Base-by-base conservation (phyloP, 2,329 filamentous ascomycete genomes). In the Tolypocladium nubicola region DNA sequence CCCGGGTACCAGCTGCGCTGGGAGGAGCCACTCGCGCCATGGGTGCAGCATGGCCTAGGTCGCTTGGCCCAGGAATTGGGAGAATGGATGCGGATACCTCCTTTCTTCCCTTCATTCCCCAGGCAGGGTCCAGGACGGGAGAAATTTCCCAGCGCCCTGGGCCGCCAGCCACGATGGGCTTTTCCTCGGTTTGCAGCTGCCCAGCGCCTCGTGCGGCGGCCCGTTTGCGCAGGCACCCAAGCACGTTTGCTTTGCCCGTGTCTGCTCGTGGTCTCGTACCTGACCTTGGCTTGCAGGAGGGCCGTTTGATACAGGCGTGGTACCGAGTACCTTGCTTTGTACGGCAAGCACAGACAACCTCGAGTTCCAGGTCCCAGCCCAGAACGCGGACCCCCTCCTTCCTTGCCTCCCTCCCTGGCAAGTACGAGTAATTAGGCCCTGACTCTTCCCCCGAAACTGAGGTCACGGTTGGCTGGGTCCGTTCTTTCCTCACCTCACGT, bases 131-230 rank as follows among this genome's bases (percentile, higher is more conserved):
- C 52, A 56, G 57, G 52, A 41, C 35, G 55, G 33, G 38, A 53
- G 53, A 50, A 61, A 58, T 58, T 56, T 59, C 56, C 59, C 57
- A 52, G 54, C 50, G 54, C 37, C 39, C 56, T 56, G 59, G 59
- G 50, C 56, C 39, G 43, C 41, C 56, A n/a, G 54, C 41, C 39
- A 56, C 43, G 53, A 41, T 49, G 56, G 52, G 45, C 43, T 58
- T 54, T 50, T 37, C 50, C 52, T 39, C 33, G 30, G 39, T 14
- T 38, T 53, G 52, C 30, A 21, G 47, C 47, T 11, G 47, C 30
- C 47, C 45, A 37, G 47, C 14, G 47, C 47, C 30, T 52, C 47
- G 14, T 52, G 19, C 30, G 21, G 19, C 30, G 21, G 47, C 30
- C 47, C 23, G 47, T 52, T 35, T 52, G 47, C 47, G 30, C 30